Conservation (phyloP, 2,329 filamentous ascomycete genomes). For the Fusarium sp. region DNA sequence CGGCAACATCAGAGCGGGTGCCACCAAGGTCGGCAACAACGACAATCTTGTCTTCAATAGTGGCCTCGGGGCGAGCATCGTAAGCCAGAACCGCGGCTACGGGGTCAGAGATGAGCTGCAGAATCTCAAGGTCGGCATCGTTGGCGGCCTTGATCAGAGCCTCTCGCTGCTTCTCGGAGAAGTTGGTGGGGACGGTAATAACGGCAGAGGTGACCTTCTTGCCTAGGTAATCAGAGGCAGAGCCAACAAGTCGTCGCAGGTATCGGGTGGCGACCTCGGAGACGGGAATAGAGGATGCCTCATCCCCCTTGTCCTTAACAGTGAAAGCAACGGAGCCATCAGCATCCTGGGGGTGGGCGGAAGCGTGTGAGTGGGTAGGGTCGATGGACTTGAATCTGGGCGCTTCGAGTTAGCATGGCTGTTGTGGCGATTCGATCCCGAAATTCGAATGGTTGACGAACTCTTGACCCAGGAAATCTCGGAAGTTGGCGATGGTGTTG, state of each 20-base stretch:
- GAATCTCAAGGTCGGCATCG: slow-evolving; percentile 86
- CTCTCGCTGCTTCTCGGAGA: slow-evolving; percentile 87
- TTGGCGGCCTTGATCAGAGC: slow-evolving; percentile 85
- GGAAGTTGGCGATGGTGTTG: slow-evolving; percentile 96
- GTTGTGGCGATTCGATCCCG: slow-evolving; percentile 7
- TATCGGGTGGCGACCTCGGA: slow-evolving; percentile 89
- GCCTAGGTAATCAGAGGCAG: slow-evolving; percentile 92
- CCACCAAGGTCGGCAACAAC: slow-evolving; percentile 95
- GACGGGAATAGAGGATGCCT: slow-evolving; percentile 79
- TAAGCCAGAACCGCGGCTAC: slow-evolving; percentile 92
- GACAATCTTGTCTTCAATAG: slow-evolving; percentile 86
- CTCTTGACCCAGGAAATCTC: slow-evolving; percentile 96
- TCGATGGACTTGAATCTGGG: slow-evolving; percentile 92
- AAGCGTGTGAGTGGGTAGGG: slow-evolving; percentile 93
- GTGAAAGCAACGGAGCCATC: slow-evolving; percentile 84
- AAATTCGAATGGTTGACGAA: slow-evolving; percentile 60
- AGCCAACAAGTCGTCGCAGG: slow-evolving; percentile 83
- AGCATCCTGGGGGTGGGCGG: slow-evolving; percentile 87
- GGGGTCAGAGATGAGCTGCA: slow-evolving; percentile 94
- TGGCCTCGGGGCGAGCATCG: slow-evolving; percentile 85
- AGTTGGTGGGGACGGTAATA: slow-evolving; percentile 94
- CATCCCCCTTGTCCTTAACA: slow-evolving; percentile 81
- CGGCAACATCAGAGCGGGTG: slow-evolving; percentile 91
- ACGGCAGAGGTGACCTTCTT: slow-evolving; percentile 96
- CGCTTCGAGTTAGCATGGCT: slow-evolving; percentile 35